Conservation (phyloP, 352 stramenopile species). For the Blastocystis hominis region DNA sequence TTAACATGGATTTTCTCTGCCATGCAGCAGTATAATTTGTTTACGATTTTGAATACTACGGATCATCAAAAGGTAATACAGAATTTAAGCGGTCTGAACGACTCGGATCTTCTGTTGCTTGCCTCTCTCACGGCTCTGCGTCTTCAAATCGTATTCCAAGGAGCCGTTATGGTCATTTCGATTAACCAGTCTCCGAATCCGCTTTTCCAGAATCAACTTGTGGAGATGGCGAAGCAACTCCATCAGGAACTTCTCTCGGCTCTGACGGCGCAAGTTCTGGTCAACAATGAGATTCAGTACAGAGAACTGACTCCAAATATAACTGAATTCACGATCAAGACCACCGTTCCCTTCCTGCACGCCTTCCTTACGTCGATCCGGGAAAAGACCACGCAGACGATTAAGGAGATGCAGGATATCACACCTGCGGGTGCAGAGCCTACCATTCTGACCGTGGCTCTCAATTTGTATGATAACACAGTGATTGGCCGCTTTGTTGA, state of each 20-base stretch:
- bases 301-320: not conserved
- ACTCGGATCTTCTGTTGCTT: not conserved
- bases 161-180: not conserved
- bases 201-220: not conserved
- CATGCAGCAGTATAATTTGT: not conserved
- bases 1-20: not conserved
- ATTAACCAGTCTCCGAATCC: conserved; percentile 28
- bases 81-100: not conserved
- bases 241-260: not conserved
- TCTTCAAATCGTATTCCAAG: not conserved
- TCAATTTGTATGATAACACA: conserved; percentile 7
- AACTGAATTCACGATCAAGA: not conserved
- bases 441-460: not conserved
- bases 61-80: not conserved
- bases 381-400: not conserved
- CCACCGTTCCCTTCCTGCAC: not conserved
- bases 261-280: not conserved
- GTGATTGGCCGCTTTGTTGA: conserved; percentile 10
- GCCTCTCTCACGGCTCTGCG: not conserved
- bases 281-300: not conserved
- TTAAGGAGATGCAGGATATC: not conserved
- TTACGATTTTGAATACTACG: not conserved
- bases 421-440: not conserved
- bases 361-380: not conserved
- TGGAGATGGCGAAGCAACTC: not conserved